Evolutionary conservation across 148 eudicot species (phyloP).

Genomic region (Camellia sinensis): DNA sequence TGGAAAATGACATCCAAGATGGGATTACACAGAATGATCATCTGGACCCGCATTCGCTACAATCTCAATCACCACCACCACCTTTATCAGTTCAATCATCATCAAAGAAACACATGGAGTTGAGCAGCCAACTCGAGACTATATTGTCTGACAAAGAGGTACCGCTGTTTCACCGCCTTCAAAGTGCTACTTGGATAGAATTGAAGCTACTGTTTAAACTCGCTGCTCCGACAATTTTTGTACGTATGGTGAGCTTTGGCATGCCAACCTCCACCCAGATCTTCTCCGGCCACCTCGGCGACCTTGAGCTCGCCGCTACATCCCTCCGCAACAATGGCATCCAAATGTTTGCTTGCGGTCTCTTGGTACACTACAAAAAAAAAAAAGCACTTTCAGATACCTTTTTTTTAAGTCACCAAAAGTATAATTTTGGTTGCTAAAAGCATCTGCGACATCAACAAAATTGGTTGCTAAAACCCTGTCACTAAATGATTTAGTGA

Average conservation of each 20-base stretch:
- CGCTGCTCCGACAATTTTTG: neutral
- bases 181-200: neutral
- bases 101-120: neutral
- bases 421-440: too few species aligned
- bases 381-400: too few species aligned
- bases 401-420: too few species aligned
- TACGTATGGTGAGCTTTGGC: neutral
- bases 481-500: too few species aligned
- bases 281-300: neutral
- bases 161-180: neutral
- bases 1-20: too few species aligned
- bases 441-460: too few species aligned
- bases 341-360: neutral
- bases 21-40: too few species aligned
- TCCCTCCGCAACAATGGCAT: neutral
- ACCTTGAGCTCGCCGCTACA: neutral
- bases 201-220: neutral
- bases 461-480: too few species aligned
- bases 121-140: neutral
- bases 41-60: too few species aligned
- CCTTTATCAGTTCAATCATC: too few species aligned
- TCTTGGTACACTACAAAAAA: neutral
- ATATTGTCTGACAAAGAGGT: neutral
- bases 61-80: too few species aligned
- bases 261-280: neutral